Conservation (phyloP, 2,329 filamentous ascomycete species). For the Periconia sp. region DNA sequence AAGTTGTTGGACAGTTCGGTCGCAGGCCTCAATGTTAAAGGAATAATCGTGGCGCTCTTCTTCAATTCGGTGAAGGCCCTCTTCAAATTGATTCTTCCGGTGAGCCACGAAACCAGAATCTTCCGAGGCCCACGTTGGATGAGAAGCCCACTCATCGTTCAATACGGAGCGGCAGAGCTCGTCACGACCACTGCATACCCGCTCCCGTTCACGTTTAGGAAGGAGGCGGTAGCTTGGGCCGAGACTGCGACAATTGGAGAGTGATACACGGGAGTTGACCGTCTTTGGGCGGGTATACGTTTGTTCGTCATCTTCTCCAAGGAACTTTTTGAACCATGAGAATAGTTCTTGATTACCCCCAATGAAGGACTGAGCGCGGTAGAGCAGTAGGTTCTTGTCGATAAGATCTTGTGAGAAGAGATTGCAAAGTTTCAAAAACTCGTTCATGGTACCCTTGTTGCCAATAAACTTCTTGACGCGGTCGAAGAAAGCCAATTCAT, state of each 20-base stretch:
- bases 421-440: slow-evolving; percentile 97
- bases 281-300: slow-evolving; percentile 58
- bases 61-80: slow-evolving; percentile 92
- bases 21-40: slow-evolving; percentile 94
- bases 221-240: slow-evolving; percentile 93
- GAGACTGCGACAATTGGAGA: slow-evolving; percentile 93
- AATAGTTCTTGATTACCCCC: slow-evolving; percentile 87
- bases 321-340: slow-evolving; percentile 81
- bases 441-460: slow-evolving; percentile 89
- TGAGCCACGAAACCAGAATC: slow-evolving; percentile 97
- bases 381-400: slow-evolving; percentile 77
- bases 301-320: slow-evolving; percentile 70
- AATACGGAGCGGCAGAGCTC: slow-evolving; percentile 91
- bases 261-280: slow-evolving; percentile 79
- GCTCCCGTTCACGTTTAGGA: slow-evolving; percentile 85
- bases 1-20: slow-evolving; percentile 91
- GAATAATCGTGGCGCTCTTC: slow-evolving; percentile 99
- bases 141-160: slow-evolving; percentile 98
- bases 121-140: slow-evolving; percentile 98
- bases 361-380: slow-evolving; percentile 83
- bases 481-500: slow-evolving; percentile 93
- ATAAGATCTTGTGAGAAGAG: slow-evolving; percentile 93
- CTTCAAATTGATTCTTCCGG: slow-evolving; percentile 93
- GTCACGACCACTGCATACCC: slow-evolving; percentile 90
- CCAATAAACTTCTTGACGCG: slow-evolving; percentile 94